Evolutionary conservation across 805 yeast genomes (phyloP).

Genomic region (Lachancea quebecensis): DNA sequence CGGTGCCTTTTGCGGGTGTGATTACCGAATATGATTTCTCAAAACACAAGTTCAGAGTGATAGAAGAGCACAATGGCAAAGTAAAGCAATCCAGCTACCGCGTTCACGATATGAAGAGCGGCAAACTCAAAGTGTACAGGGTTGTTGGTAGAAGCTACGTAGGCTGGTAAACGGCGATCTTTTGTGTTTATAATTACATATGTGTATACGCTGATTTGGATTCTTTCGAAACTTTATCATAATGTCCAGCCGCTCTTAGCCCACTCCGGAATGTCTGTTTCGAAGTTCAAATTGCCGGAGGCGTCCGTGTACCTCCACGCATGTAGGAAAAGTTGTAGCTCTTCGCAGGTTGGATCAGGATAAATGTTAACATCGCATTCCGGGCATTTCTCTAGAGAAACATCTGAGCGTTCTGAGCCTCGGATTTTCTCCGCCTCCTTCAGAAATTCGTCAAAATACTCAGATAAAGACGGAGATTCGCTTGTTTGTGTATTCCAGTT

Average conservation of each 20-base stretch:
- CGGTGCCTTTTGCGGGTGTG: slow-evolving; percentile 46
- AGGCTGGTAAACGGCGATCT: slow-evolving; percentile 54
- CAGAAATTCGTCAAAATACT: slow-evolving; percentile 12
- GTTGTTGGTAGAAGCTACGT: slow-evolving; percentile 65
- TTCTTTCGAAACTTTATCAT: background rate
- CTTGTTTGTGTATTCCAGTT: background rate
- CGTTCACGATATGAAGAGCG: slow-evolving; percentile 66
- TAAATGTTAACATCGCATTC: slow-evolving; percentile 23
- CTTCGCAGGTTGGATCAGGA: slow-evolving; percentile 21
- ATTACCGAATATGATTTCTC: slow-evolving; percentile 67
- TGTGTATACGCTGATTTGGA: too few relatives aligned
- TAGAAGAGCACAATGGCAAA: slow-evolving; percentile 50
- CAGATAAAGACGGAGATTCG: too few relatives aligned
- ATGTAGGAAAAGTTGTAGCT: slow-evolving; percentile 28
- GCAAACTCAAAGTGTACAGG: slow-evolving; percentile 75
- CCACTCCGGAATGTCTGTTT: slow-evolving; percentile 46
- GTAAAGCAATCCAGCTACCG: slow-evolving; percentile 57
- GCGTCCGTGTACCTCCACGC: slow-evolving; percentile 34
- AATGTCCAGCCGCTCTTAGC: slow-evolving; percentile 9
- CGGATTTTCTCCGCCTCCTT: slow-evolving; percentile 33
- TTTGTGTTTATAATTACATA: too few relatives aligned
- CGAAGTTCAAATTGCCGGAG: slow-evolving; percentile 31
- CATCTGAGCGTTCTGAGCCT: slow-evolving; percentile 16
- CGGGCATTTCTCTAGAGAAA: slow-evolving; percentile 12
- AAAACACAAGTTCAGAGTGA: slow-evolving; percentile 64